Conservation (phyloP, 208 protist species). For the Tritrichomonas foetus region DNA sequence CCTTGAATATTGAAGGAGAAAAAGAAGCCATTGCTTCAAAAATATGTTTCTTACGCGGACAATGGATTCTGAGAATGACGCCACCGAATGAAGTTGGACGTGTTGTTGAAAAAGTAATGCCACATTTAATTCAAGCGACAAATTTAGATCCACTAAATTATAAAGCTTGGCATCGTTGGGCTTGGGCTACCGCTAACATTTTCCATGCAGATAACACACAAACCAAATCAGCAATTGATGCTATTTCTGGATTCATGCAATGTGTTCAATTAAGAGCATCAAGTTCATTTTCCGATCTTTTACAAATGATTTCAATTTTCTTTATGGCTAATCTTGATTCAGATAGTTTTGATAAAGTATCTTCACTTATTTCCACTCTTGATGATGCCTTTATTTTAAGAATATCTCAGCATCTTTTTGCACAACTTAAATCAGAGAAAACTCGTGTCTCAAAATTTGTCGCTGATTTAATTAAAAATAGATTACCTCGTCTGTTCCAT, state of each 20-base stretch:
- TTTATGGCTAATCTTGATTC: neutral
- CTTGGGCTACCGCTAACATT: neutral
- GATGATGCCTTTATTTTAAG: neutral
- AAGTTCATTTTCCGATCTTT: neutral
- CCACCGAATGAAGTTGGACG: neutral
- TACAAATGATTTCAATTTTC: neutral
- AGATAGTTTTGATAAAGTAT: neutral
- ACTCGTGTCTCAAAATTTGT: neutral
- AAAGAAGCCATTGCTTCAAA: neutral
- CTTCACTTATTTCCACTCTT: neutral
- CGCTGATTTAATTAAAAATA: neutral
- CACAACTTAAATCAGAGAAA: neutral
- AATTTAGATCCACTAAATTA: neutral
- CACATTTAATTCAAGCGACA: neutral
- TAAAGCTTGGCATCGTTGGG: neutral
- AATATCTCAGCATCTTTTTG: neutral
- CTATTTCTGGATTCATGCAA: neutral
- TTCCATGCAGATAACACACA: neutral
- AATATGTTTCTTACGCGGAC: neutral
- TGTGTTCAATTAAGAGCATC: neutral
- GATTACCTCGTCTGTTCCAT: neutral
- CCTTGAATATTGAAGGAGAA: neutral
- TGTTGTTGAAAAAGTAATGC: neutral
- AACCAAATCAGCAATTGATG: neutral
- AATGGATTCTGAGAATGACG: neutral